Conservation (phyloP, 352 stramenopile genomes). For the Phytophthora syringae region DNA sequence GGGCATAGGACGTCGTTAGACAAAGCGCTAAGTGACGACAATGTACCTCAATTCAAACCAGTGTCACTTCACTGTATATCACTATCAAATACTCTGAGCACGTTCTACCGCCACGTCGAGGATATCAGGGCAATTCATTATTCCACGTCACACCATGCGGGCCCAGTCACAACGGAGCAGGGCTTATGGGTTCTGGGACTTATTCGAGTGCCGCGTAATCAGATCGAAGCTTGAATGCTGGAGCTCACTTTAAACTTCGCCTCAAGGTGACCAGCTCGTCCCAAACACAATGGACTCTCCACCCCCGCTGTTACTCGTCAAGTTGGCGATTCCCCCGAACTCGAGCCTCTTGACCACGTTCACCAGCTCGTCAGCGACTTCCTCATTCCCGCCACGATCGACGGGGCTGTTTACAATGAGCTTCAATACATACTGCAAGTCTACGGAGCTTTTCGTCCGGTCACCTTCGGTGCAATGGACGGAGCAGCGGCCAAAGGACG, state of each 20-base stretch:
- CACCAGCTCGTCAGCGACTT: conserved; percentile 4
- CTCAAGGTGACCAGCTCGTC: background rate
- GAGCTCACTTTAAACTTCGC: background rate
- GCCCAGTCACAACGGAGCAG: background rate
- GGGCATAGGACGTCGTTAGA: too few species aligned
- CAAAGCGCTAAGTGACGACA: too few species aligned
- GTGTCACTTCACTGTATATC: too few species aligned
- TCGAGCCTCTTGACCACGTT: background rate
- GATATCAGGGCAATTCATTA: too few species aligned
- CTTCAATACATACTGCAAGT: background rate
- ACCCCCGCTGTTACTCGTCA: background rate
- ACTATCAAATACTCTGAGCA: too few species aligned
- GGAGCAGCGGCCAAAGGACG: conserved; percentile 7
- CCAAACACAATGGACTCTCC: background rate
- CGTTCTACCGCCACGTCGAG: too few species aligned
- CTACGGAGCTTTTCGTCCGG: conserved; percentile 4
- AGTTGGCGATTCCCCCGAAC: background rate
- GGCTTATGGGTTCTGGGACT: background rate
- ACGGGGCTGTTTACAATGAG: conserved; percentile 9
- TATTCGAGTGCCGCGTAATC: background rate
- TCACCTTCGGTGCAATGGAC: conserved; percentile 15
- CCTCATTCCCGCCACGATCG: conserved; percentile 1
- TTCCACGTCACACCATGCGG: too few species aligned
- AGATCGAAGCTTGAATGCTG: background rate
- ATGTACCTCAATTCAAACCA: too few species aligned